Base-by-base conservation (phyloP, 108 stramenopile species). In the Pseudonitzschia multiseries region DNA sequence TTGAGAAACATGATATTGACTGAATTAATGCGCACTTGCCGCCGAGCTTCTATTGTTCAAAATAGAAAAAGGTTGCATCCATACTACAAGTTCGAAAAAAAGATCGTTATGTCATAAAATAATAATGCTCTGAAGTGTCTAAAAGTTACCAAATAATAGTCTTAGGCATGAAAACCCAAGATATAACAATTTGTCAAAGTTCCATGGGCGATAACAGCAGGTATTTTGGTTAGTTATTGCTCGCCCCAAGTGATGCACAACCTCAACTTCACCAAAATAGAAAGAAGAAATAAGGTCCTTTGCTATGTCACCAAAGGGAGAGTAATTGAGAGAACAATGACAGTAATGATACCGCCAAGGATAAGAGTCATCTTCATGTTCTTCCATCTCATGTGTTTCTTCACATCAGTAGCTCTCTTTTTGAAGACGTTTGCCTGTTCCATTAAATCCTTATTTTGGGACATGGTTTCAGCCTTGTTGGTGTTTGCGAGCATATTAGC, bases 341-440 rank as follows among this genome's bases (percentile, higher is more conserved):
- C 85, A 28, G 90, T 61, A 36, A 93, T 78, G 67, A 95, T 68
- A 29, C 81, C 79, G 2, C 85, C 90, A 27, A 95, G 77, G 57
- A 95, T 75, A 40, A 93, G 56, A 42, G 94, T 95, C 92, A 92
- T 93, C 69, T 95, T 95, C 31, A 93, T 73, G 73, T 93, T 95
- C 88, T 95, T 95, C 82, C 94, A 95, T 74, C 79, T 84, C 94
- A 95, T 95, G 81, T 93, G 92, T 62, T 93, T 93, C 69, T 81
- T 83, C 68, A 95, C 71, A 71, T 90, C 89, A 26, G 83, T 90
- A 71, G 79, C 81, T 69, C 87, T 79, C 78, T 92, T 95, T 85
- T 93, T 91, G 77, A 95, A 95, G 9, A 95, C 94, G 61, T 84
- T 83, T 26, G 92, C 92, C 82, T 95, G 94, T 65, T 95, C 94